phyloP scores from a whole-genome alignment of 2,329 filamentous ascomycete species.

The Beauveria rudraprayagi region DNA sequence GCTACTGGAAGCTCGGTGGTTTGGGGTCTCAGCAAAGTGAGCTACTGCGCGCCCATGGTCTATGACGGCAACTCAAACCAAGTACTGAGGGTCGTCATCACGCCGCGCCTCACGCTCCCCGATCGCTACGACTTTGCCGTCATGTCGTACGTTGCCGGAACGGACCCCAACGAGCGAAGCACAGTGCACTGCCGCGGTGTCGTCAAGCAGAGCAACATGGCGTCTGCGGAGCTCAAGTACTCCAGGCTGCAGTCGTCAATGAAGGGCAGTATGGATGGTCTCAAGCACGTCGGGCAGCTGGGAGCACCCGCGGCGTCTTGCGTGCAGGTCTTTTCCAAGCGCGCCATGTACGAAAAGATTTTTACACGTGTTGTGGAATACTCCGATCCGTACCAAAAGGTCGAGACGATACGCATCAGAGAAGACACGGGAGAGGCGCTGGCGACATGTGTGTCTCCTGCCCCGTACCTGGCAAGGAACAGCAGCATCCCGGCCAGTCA shows the following conservation, averaged over 20 bases:
- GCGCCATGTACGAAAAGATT: not conserved
- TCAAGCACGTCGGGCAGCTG: not conserved
- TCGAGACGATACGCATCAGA: not conserved
- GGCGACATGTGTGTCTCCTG: not conserved
- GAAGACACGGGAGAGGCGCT: not conserved
- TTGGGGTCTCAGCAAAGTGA: not conserved
- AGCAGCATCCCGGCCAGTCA: constrained; percentile 10
- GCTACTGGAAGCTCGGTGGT: not conserved
- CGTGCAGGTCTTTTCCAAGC: not conserved
- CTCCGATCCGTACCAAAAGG: not conserved
- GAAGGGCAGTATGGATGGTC: not conserved
- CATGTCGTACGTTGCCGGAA: not conserved
- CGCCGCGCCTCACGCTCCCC: not conserved
- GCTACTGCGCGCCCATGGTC: not conserved
- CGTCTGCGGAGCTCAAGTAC: not conserved
- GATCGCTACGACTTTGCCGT: not conserved
- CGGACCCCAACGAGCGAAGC: not conserved
- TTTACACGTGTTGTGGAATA: not conserved
- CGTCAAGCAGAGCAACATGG: not conserved
- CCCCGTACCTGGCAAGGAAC: constrained; percentile 13
- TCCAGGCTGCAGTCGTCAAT: not conserved
- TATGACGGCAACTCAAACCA: not conserved
- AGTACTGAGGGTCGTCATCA: not conserved
- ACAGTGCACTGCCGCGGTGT: not conserved
- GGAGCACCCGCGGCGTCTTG: not conserved